Evolutionary conservation across 1,284 basidiomycete species (phyloP).

Genomic region (Cryptococcus neoformans): DNA sequence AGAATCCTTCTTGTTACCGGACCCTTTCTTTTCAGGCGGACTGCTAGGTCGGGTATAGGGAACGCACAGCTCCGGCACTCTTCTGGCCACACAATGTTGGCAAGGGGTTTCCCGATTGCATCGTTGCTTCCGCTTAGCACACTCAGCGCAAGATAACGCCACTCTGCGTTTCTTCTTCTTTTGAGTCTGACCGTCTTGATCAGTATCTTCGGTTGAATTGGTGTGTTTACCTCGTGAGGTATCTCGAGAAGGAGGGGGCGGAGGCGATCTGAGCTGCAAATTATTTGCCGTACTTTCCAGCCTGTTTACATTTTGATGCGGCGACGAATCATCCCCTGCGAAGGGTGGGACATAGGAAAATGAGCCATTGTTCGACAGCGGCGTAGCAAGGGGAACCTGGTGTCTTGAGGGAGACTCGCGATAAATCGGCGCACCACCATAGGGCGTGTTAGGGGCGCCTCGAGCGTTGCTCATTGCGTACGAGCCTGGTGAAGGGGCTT

Average conservation of each 20-base stretch:
- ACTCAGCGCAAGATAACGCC: slow-evolving; percentile 43
- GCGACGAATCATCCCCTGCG: not conserved
- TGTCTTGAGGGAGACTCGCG: slow-evolving; percentile 6
- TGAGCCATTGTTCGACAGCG: slow-evolving; percentile 8
- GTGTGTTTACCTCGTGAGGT: slow-evolving; percentile 11
- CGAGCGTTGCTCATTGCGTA: slow-evolving; percentile 12
- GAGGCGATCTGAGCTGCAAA: not conserved
- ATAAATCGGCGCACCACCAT: not conserved
- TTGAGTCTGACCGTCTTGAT: slow-evolving; percentile 10
- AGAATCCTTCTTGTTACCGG: slow-evolving; percentile 6
- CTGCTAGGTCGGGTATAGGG: slow-evolving; percentile 24
- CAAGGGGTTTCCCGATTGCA: slow-evolving; percentile 47
- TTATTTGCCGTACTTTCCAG: not conserved
- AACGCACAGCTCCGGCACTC: slow-evolving; percentile 41
- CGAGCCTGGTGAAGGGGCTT: slow-evolving; percentile 15
- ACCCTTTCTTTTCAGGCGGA: slow-evolving; percentile 7
- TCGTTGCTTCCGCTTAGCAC: slow-evolving; percentile 45
- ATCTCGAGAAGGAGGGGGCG: not conserved
- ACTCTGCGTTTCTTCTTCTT: slow-evolving; percentile 46
- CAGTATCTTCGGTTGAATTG: slow-evolving; percentile 10
- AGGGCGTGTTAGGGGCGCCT: not conserved
- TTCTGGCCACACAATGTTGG: slow-evolving; percentile 40
- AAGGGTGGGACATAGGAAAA: not conserved
- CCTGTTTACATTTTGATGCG: not conserved
- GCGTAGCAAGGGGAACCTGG: slow-evolving; percentile 11